A percentile compares a stretch with the other conserved stretches of the same genome.
Conservation (phyloP, 768 basidiomycete species). For the Phanerodontia chrysosporium region DNA sequence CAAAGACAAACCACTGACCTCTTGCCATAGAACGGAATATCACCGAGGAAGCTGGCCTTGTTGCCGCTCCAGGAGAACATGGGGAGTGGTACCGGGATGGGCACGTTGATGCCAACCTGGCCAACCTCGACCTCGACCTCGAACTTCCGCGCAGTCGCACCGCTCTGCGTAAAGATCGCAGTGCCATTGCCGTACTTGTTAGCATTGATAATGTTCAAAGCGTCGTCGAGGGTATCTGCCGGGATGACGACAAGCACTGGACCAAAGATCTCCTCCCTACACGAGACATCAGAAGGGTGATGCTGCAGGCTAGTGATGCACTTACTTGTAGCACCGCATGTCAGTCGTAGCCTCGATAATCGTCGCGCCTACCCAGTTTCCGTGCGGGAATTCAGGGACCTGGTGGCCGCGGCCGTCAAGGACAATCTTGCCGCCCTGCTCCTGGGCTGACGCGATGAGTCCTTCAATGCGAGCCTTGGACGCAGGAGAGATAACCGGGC, state of each 20-base stretch:
- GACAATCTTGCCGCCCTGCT: conserved; percentile 81
- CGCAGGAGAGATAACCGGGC: conserved; percentile 76
- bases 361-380: conserved; percentile 95
- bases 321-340: conserved; percentile 87
- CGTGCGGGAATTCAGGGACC: conserved; percentile 73
- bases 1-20: conserved; percentile 38
- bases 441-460: conserved; percentile 68
- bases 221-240: conserved; percentile 85
- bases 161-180: conserved; percentile 94
- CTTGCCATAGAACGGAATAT: conserved; percentile 89
- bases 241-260: conserved; percentile 78
- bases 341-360: conserved; percentile 76
- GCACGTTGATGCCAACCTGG: conserved; percentile 91
- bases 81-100: conserved; percentile 86
- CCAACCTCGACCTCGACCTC: conserved; percentile 86
- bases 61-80: conserved; percentile 99
- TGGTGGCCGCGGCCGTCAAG: conserved; percentile 77
- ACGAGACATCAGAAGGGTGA: neutral
- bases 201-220: conserved; percentile 81
- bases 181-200: conserved; percentile 94
- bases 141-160: conserved; percentile 91
- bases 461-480: conserved; percentile 75
- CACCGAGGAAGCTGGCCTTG: conserved; percentile 82
- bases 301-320: neutral
- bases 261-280: conserved; percentile 92